Conservation (phyloP, 768 basidiomycete species). For the Agaricus blazei region DNA sequence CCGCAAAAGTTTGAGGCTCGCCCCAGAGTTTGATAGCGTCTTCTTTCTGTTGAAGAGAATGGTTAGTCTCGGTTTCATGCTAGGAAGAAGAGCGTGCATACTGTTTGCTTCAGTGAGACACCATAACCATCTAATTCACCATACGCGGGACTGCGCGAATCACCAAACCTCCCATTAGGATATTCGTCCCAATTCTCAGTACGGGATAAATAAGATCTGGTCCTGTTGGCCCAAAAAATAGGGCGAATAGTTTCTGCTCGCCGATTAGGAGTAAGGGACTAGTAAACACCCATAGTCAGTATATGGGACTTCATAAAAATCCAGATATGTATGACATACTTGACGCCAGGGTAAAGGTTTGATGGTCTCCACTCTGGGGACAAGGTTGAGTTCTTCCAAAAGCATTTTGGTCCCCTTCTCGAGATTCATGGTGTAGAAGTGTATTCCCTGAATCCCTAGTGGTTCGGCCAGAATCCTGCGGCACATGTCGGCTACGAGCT, state of each 20-base stretch:
- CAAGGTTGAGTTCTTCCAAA: slow-evolving; percentile 84
- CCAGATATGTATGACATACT: slow-evolving; percentile 34
- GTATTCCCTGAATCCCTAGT: slow-evolving; percentile 82
- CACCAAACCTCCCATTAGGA: slow-evolving; percentile 98
- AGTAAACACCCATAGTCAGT: slow-evolving; percentile 17
- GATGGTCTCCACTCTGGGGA: slow-evolving; percentile 83
- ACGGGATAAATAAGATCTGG: slow-evolving; percentile 91
- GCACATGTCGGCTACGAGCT: slow-evolving; percentile 93
- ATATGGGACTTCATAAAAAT: neutral
- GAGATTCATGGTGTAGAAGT: slow-evolving; percentile 97
- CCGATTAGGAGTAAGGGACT: slow-evolving; percentile 91
- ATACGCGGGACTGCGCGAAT: slow-evolving; percentile 95
- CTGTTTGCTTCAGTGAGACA: slow-evolving; percentile 86
- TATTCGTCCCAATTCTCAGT: slow-evolving; percentile 99
- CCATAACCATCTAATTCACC: slow-evolving; percentile 98
- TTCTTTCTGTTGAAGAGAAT: slow-evolving; percentile 53
- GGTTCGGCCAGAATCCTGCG: slow-evolving; percentile 73
- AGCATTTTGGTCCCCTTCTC: slow-evolving; percentile 96
- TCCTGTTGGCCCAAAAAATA: slow-evolving; percentile 98
- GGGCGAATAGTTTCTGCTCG: slow-evolving; percentile 92
- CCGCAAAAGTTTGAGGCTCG: slow-evolving; percentile 58
- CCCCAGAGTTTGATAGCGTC: slow-evolving; percentile 89
- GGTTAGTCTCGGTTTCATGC: slow-evolving; percentile 7
- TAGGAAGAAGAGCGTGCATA: slow-evolving; percentile 20
- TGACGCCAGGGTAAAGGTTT: slow-evolving; percentile 98